Conservation (phyloP, 2,329 filamentous ascomycete genomes). For the Helotiales sp. region DNA sequence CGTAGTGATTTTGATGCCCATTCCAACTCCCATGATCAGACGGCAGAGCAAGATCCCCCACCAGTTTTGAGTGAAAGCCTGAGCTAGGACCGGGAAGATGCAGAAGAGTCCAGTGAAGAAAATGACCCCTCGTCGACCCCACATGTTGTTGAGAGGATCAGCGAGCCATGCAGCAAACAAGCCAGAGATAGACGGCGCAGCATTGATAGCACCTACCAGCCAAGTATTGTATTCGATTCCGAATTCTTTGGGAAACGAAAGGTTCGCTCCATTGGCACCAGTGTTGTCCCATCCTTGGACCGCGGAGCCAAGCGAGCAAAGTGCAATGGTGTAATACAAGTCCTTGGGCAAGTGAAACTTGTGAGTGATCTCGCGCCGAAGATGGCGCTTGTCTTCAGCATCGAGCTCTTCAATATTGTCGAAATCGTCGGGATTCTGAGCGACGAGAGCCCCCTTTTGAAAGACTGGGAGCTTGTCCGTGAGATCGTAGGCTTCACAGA, state of each 20-base stretch:
- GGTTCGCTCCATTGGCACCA: conserved; percentile 54
- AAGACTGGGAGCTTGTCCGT: conserved; percentile 63
- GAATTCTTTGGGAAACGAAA: conserved; percentile 51
- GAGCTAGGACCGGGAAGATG: conserved; percentile 64
- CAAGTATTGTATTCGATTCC: conserved; percentile 57
- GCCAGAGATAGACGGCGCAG: conserved; percentile 49
- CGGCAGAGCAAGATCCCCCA: conserved; percentile 59
- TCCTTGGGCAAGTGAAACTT: conserved; percentile 69
- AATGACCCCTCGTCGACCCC: conserved; percentile 68
- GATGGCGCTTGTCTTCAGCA: conserved; percentile 62
- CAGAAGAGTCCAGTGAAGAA: conserved; percentile 68
- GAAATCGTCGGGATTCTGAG: conserved; percentile 69
- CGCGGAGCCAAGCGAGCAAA: conserved; percentile 71
- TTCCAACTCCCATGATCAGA: conserved; percentile 63
- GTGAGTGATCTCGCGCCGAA: conserved; percentile 68
- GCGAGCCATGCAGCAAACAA: conserved; percentile 65
- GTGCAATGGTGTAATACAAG: conserved; percentile 67
- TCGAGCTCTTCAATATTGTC: conserved; percentile 64
- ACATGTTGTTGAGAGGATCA: conserved; percentile 61
- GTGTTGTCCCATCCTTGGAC: conserved; percentile 59
- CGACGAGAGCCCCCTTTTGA: conserved; percentile 74
- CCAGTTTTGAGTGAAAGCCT: conserved; percentile 63
- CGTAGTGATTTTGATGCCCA: conserved; percentile 60
- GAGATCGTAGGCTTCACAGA: conserved; percentile 64
- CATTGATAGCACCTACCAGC: conserved; percentile 64